Base-by-base conservation (phyloP, 345 rosid genomes). In the Firmiana major region DNA sequence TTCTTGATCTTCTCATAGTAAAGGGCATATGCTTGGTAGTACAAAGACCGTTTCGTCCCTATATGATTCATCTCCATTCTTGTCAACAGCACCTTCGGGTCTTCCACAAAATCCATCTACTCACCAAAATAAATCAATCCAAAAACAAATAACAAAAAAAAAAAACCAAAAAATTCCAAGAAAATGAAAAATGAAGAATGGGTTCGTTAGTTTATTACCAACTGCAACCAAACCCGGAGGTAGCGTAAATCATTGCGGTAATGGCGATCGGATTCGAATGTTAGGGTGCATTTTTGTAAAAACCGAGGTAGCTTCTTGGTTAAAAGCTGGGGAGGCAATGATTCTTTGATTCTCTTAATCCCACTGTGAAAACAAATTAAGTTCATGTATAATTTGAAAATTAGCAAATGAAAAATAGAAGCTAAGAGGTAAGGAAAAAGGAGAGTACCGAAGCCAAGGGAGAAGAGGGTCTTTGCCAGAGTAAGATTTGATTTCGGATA, bases 91-190 rank as follows among this genome's bases (percentile, higher is more conserved):
- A 83, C 69, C 78, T 75, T 90, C 38, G 99, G 99, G 62, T 96
- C 97, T 62, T 88, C 97, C 74, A 93, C 92, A 80, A 86, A 92
- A 83, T 96, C 98, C 99, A 96, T 93, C 99, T 96, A 79, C 65
- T 48, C 85, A 81, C 15, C n/a, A 36, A 21, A 28, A 49, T n/a
- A 36, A 69, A 53, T 0, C 6, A 73, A 21, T 69, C 13, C 3
- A 71, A 15, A 48, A 12, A 12, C 13, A 48, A 75, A 45, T 38
- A 71, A 42, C 6, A 2, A 3, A 26, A 76, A 60, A 67, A 53
- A 70, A 4, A 81, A 68, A 31, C 57, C 34, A 77, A 69, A 57
- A 45, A 57, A 28, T 9, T 21, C n/a, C 31, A 60, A 71, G 34
- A 71, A 15, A n/a, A 24, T 51, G 46, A 63, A 11, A 51, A 67